Percentiles rank a stretch among this genome's conserved stretches.
These are phyloP conservation scores for Geotrichum aggregatum DNA, from an alignment of 1,139 yeast genomes.

Conservation along the genomic window DNA sequence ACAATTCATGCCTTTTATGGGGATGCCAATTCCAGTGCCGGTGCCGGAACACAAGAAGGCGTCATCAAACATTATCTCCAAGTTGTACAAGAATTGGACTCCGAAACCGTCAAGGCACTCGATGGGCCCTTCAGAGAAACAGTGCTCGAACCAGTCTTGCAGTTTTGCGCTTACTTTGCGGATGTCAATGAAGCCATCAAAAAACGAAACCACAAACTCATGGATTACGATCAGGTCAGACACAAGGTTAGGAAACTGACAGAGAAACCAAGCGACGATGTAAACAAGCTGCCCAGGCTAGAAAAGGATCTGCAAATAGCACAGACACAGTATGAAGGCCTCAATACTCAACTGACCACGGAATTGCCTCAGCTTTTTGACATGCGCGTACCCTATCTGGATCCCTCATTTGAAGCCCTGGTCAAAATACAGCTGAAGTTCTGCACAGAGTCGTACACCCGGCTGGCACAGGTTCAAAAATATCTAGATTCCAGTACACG, in stretches of 20 bases:
- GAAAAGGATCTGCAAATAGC: slow-evolving; percentile 81
- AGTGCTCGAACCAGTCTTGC: slow-evolving; percentile 82
- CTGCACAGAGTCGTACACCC: slow-evolving; percentile 92
- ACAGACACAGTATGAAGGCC: slow-evolving; percentile 76
- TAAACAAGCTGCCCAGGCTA: slow-evolving; percentile 78
- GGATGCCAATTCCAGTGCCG: too few relatives aligned
- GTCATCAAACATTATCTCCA: slow-evolving; percentile 79
- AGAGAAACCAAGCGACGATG: slow-evolving; percentile 94
- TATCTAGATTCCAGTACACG: slow-evolving; percentile 82
- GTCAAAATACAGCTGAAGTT: slow-evolving; percentile 91
- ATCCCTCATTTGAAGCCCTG: slow-evolving; percentile 93
- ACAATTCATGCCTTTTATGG: slow-evolving; percentile 91
- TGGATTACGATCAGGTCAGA: slow-evolving; percentile 84
- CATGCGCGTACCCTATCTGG: slow-evolving; percentile 87
- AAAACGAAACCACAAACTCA: slow-evolving; percentile 85
- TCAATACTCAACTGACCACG: slow-evolving; percentile 74
- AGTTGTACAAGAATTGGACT: slow-evolving; percentile 85
- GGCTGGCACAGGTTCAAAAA: slow-evolving; percentile 94
- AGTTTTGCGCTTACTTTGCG: slow-evolving; percentile 75
- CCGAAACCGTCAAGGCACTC: slow-evolving; percentile 88
- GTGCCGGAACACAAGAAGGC: slow-evolving; percentile 65
- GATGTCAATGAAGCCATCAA: slow-evolving; percentile 94
- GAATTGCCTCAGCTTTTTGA: slow-evolving; percentile 90
- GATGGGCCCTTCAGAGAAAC: slow-evolving; percentile 97
- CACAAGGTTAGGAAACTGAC: slow-evolving; percentile 79